phyloP scores from a whole-genome alignment of 768 basidiomycete species.

The Naganishia kalamii region DNA sequence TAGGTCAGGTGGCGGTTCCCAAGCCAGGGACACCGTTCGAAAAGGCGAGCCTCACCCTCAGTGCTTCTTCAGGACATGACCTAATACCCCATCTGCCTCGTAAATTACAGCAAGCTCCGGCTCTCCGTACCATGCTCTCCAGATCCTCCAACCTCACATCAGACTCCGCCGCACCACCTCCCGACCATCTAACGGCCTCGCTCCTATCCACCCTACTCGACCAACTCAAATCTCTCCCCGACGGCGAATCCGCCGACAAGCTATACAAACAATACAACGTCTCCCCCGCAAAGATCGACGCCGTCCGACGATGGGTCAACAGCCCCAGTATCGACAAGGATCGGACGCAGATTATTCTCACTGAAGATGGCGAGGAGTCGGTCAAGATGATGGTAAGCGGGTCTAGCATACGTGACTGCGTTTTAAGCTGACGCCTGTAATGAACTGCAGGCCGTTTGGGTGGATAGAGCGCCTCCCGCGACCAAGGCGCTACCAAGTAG shows the following conservation, averaged over 20 bases:
- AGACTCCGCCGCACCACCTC: conserved; percentile 21
- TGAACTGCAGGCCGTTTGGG: no score
- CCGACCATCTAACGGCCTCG: conserved; percentile 35
- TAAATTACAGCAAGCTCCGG: conserved; percentile 32
- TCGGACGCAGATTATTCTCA: conserved; percentile 30
- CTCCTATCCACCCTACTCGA: conserved; percentile 39
- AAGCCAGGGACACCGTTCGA: conserved; percentile 36
- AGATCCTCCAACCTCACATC: conserved; percentile 25
- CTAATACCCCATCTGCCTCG: neutral
- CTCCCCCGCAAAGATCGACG: conserved; percentile 27
- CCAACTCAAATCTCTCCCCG: conserved; percentile 31
- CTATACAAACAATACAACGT: conserved; percentile 38
- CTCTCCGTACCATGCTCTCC: conserved; percentile 38
- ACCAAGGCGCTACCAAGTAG: no score
- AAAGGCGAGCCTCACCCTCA: conserved; percentile 14
- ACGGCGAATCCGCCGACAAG: conserved; percentile 20
- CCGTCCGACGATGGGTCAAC: conserved; percentile 39
- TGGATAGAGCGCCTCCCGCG: no score
- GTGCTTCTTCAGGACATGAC: neutral
- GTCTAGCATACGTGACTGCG: no score
- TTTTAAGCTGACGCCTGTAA: no score
- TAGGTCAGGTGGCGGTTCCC: conserved; percentile 41
- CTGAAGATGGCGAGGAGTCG: conserved; percentile 35
- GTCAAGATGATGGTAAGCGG: conserved; percentile 37
- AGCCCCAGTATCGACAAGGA: conserved; percentile 39